Conservation (phyloP, 106 monocot genomes). For the Agapanthus africanus region DNA sequence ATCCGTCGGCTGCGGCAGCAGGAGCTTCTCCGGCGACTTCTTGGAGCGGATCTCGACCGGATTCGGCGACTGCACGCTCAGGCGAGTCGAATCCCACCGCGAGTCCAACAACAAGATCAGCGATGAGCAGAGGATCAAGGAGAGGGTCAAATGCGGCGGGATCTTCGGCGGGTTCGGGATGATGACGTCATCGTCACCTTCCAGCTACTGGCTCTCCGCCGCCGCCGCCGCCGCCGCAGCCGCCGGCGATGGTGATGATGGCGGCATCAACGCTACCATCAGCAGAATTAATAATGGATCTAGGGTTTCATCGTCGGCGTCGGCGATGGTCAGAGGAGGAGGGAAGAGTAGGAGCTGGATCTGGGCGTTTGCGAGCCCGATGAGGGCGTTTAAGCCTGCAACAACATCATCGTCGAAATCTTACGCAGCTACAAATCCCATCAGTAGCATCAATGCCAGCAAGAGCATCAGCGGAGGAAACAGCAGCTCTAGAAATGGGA, state of each 20-base stretch:
- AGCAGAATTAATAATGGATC: no score
- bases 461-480: not conserved
- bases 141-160: constrained; percentile 42
- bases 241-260: not conserved
- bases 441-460: not conserved
- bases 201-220: constrained; percentile 34
- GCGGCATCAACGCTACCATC: not conserved
- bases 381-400: constrained; percentile 49
- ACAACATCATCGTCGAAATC: no score
- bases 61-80: constrained; percentile 48
- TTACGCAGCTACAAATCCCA: constrained; percentile 7
- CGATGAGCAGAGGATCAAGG: constrained; percentile 21
- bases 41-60: constrained; percentile 57
- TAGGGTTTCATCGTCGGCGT: constrained; percentile 5
- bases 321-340: not conserved
- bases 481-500: not conserved
- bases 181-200: constrained; percentile 25
- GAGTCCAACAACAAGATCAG: constrained; percentile 24
- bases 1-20: constrained; percentile 54
- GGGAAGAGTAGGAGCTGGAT: constrained; percentile 44
- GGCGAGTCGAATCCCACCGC: constrained; percentile 51
- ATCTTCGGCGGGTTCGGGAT: constrained; percentile 49
- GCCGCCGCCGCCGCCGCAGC: constrained; percentile 10
- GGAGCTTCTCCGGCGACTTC: constrained; percentile 65
- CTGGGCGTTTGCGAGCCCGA: constrained; percentile 74